Percentiles rank a stretch among this genome's conserved stretches.
Evolutionary conservation across 176 grass and related monocot genomes (phyloP).

Genomic region (Avena eriantha): DNA sequence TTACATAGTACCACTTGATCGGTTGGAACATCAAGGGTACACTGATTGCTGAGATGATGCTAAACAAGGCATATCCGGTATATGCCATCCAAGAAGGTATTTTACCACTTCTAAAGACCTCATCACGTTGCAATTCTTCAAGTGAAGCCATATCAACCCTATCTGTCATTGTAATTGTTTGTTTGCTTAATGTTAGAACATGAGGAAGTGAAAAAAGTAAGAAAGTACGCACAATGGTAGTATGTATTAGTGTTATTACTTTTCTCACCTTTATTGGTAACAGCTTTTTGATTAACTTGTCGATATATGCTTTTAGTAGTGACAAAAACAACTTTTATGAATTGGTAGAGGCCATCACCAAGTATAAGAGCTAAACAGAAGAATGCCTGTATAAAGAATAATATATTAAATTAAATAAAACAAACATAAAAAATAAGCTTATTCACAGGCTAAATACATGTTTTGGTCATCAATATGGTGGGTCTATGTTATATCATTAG

Average conservation of each 20-base stretch:
- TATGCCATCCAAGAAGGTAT: constrained; percentile 75
- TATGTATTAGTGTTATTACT: background rate
- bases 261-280: constrained; percentile 55
- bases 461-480: too few relatives aligned
- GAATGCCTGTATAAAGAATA: constrained; percentile 55
- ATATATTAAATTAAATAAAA: background rate
- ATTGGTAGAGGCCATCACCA: constrained; percentile 78
- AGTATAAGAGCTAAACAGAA: constrained; percentile 77
- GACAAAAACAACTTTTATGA: constrained; percentile 57
- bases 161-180: constrained; percentile 41
- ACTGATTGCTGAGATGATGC: constrained; percentile 41
- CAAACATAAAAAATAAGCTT: too few relatives aligned
- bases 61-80: constrained; percentile 44
- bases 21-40: constrained; percentile 71
- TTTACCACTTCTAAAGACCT: constrained; percentile 57
- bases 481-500: too few relatives aligned
- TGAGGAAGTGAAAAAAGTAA: background rate
- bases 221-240: background rate
- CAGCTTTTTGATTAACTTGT: constrained; percentile 41
- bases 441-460: too few relatives aligned
- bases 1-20: constrained; percentile 84
- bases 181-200: background rate
- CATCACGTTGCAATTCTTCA: constrained; percentile 58
- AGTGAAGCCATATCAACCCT: constrained; percentile 17
- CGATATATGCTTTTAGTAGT: constrained; percentile 54